Base-by-base conservation (phyloP, 1,284 basidiomycete species). In the Coriolopsis trogii region DNA sequence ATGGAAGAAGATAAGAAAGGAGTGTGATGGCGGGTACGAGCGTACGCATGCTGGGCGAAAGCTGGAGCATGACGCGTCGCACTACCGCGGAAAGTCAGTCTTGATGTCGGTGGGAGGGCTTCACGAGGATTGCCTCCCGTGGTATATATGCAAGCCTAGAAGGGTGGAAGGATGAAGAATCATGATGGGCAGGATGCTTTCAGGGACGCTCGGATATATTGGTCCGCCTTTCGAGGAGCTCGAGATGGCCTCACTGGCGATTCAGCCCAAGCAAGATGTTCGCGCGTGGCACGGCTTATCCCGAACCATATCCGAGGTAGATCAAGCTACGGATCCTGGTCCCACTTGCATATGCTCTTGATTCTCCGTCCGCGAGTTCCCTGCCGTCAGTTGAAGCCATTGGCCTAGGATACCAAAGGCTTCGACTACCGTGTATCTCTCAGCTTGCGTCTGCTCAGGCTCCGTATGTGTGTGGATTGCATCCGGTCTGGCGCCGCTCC, bases 161-260 rank as follows among this genome's bases (percentile, higher is more conserved):
- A 8, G 42, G n/a, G n/a, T n/a, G n/a, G n/a, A 34, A 31, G 5
- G 25, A 3, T 8, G 30, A 29, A 31, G 42, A 9, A 23, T 15
- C 21, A 34, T 15, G 15, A 31, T 34, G 42, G 42, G 30, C 34
- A 31, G 42, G 34, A 44, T 13, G 20, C 30, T 44, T 34, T 31
- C 30, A 30, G 18, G 41, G 41, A 34, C 34, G 42, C 30, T 44
- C 42, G 42, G 42, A 24, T 44, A 23, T n/a, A 33, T 29, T 44
- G 42, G 15, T 12, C 42, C 21, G 31, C n/a, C n/a, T 25, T 13
- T 12, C 41, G 16, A 42, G 16, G 41, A 26, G 16, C 12, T 42
- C 16, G 24, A 40, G 39, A 26, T 8, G 9, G 8, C 23, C 25
- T 16, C 16, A 24, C n/a, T 13, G 24, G 41, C 13, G 26, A 9